Base-by-base conservation (phyloP, 371 early-diverging fungal species). In the Mortierella sp. region DNA sequence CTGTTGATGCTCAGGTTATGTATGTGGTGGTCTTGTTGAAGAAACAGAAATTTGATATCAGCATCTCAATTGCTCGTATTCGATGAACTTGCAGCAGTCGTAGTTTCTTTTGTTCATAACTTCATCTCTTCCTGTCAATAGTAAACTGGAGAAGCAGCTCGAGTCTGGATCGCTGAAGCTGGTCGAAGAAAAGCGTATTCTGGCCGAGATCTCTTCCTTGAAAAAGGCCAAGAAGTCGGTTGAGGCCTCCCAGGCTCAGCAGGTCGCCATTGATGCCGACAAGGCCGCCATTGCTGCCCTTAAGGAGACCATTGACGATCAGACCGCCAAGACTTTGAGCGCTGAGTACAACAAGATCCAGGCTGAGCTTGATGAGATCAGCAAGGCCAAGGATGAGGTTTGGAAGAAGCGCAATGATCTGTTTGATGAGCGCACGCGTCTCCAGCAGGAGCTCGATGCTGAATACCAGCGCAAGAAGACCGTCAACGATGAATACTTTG, bases 151-250 rank as follows among this genome's bases (percentile, higher is more conserved):
- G 73, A 81, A 78, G 58, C 88, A 92, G 81, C 87, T 96, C 62
- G 91, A 91, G 64, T 83, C 84, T 42, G 95, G 95, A 68, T 85
- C 81, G 24, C 64, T 89, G 50, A 89, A 91, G 79, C 80, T 97
- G 64, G 87, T 93, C 31, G 97, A 96, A 61, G 97, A 97, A 82
- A 95, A 95, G 82, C 85, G 84, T 71, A 83, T 94, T 80, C 81
- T 94, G 52, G 79, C 85, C 66, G 96, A 97, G 72, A 93, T 96
- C 68, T 85, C 93, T 23, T 62, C 81, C 21, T 83, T 97, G 79
- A 93, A 92, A 80, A 92, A 93, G 73, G 83, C 88, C 50, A 90
- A 88, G 71, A 92, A 94, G 81, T 79, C 83, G 9, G 90, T 95
- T 24, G 93, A 93, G 64, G 83, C 85, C 50, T 64, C 88, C 24